Conservation (phyloP, 148 eudicot genomes). For the Silene conica region DNA sequence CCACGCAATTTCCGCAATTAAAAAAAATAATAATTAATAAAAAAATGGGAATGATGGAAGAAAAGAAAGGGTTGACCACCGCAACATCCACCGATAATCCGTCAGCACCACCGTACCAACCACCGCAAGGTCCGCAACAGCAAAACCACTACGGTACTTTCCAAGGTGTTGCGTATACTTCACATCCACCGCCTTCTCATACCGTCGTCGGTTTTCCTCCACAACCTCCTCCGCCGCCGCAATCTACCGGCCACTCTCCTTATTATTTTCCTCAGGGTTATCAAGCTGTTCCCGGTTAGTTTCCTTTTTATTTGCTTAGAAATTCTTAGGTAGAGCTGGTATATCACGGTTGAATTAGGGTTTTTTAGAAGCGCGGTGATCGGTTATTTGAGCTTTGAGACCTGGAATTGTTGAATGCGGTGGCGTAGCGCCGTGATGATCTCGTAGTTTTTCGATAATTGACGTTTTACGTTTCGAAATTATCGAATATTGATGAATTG, state of each 20-base stretch:
- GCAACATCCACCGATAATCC: background rate
- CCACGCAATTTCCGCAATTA: too few relatives aligned
- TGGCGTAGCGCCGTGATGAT: too few relatives aligned
- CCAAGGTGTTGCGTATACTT: conserved; percentile 61
- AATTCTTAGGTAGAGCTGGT: too few relatives aligned
- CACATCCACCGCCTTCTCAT: conserved; percentile 32
- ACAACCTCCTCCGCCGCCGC: conserved; percentile 56
- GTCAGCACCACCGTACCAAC: conserved; percentile 9
- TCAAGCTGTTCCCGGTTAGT: conserved; percentile 59
- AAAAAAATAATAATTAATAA: too few relatives aligned
- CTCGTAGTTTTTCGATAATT: too few relatives aligned
- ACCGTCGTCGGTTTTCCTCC: conserved; percentile 66
- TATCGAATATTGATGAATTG: too few relatives aligned
- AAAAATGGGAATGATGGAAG: conserved; percentile 18
- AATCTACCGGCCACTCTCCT: conserved; percentile 25
- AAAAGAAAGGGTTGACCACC: conserved; percentile 13
- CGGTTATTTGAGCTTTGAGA: too few relatives aligned
- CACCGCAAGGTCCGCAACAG: conserved; percentile 30
- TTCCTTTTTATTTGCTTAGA: background rate
- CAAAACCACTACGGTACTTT: conserved; percentile 65
- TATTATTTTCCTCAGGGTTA: conserved; percentile 53
- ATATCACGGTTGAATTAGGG: too few relatives aligned
- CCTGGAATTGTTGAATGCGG: too few relatives aligned
- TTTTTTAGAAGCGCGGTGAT: too few relatives aligned
- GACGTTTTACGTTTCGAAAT: too few relatives aligned